These are phyloP conservation scores for Rhodotorula taiwanensis DNA, from an alignment of 768 basidiomycete genomes.

Conservation along the genomic window DNA sequence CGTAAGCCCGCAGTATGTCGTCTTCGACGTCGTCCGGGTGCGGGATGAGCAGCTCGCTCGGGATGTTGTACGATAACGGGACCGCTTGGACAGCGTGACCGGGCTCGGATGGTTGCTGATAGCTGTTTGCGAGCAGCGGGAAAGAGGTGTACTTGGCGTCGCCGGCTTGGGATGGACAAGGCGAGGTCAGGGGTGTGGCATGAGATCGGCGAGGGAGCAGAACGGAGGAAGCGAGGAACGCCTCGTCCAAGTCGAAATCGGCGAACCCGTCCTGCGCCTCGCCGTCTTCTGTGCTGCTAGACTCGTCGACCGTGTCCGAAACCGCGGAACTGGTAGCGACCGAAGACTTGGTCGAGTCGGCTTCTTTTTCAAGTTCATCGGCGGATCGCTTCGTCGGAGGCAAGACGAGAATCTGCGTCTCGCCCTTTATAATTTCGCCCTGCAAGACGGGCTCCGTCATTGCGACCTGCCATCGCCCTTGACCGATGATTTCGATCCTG, in stretches of 20 bases:
- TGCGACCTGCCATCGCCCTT: conserved; percentile 46
- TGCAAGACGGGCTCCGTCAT: conserved; percentile 68
- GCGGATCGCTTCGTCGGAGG: conserved; percentile 17
- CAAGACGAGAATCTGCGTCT: conserved; percentile 29
- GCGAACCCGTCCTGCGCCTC: conserved; percentile 34
- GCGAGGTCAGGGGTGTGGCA: conserved; percentile 8
- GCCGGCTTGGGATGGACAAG: background rate
- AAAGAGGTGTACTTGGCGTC: background rate
- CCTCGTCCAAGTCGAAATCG: conserved; percentile 27
- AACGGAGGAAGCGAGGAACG: conserved; percentile 34
- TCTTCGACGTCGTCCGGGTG: conserved; percentile 29
- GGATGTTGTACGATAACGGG: conserved; percentile 7
- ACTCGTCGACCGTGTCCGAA: background rate
- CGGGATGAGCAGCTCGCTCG: conserved; percentile 18
- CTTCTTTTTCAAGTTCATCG: too few species aligned
- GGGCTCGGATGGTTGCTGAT: background rate
- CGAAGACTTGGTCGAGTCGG: too few species aligned
- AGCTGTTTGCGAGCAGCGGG: conserved; percentile 2
- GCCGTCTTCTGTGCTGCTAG: background rate
- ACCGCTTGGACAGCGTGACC: background rate
- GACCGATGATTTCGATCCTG: background rate
- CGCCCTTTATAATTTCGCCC: conserved; percentile 49
- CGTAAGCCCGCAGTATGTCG: conserved; percentile 19
- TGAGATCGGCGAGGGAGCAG: conserved; percentile 8
- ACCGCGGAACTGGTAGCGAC: too few species aligned